A percentile compares a stretch with the other conserved stretches of the same genome.
These are phyloP conservation scores for Fusarium praegraminearum DNA, from an alignment of 2,329 filamentous ascomycete genomes.

Conservation along the genomic window DNA sequence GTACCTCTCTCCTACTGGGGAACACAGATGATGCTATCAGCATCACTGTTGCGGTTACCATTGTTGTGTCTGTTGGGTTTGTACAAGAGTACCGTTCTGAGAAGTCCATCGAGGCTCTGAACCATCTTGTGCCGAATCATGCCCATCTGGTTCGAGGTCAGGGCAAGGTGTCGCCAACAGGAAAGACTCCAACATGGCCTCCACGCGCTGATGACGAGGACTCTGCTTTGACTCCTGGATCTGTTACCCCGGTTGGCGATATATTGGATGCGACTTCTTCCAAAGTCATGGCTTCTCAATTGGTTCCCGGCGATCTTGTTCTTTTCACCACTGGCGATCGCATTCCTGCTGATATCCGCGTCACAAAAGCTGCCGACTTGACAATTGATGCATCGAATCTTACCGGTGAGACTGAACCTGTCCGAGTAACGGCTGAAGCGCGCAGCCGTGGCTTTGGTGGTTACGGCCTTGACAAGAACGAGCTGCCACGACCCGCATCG, in stretches of 20 bases:
- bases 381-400: slow-evolving; percentile 97
- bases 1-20: slow-evolving; percentile 87
- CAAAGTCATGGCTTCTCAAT: slow-evolving; percentile 86
- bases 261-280: slow-evolving; percentile 78
- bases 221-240: slow-evolving; percentile 57
- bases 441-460: slow-evolving; percentile 50
- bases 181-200: slow-evolving; percentile 62
- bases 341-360: slow-evolving; percentile 94
- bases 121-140: slow-evolving; percentile 92
- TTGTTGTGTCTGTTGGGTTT: slow-evolving; percentile 95
- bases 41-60: slow-evolving; percentile 95
- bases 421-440: slow-evolving; percentile 79
- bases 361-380: slow-evolving; percentile 88
- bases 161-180: slow-evolving; percentile 48
- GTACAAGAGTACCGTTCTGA: slow-evolving; percentile 98
- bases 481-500: slow-evolving; percentile 57
- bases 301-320: slow-evolving; percentile 93
- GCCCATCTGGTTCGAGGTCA: slow-evolving; percentile 87
- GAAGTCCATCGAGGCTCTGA: slow-evolving; percentile 95
- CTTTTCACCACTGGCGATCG: slow-evolving; percentile 96
- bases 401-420: slow-evolving; percentile 95
- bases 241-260: slow-evolving; percentile 71
- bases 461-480: slow-evolving; percentile 48
- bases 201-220: slow-evolving; percentile 59
- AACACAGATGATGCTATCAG: slow-evolving; percentile 96